phyloP scores from a whole-genome alignment of 2,329 filamentous ascomycete genomes.

The Pseudogymnoascus pannorum region DNA sequence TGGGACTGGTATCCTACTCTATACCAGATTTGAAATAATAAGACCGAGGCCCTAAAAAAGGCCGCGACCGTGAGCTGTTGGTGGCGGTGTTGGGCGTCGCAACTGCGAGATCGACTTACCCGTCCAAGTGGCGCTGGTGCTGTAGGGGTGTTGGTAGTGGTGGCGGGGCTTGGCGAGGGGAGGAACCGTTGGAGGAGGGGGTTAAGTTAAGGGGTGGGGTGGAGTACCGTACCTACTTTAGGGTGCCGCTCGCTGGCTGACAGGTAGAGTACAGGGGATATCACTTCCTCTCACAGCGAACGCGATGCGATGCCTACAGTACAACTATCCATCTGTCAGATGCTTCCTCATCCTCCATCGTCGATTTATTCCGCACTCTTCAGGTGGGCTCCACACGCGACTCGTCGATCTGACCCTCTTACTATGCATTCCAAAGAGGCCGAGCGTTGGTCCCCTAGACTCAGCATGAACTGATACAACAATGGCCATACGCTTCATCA shows the following conservation, averaged over 20 bases:
- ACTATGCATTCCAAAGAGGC: neutral
- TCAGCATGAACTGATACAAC: neutral
- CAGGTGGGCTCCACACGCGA: neutral
- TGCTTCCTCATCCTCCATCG: neutral
- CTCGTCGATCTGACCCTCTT: neutral
- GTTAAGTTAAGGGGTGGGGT: neutral
- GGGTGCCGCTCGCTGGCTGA: neutral
- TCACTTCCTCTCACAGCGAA: neutral
- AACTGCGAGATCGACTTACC: slow-evolving; percentile 5
- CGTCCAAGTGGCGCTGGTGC: neutral
- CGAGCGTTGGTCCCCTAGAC: neutral
- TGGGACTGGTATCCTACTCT: neutral
- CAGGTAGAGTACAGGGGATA: neutral
- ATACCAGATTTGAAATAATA: slow-evolving; percentile 1
- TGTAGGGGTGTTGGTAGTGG: neutral
- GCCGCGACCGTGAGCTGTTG: neutral
- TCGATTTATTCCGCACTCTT: neutral
- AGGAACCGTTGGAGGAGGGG: neutral
- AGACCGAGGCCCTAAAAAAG: neutral
- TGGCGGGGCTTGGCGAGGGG: neutral
- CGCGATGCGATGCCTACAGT: neutral
- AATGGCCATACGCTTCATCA: neutral
- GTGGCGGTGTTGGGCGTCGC: neutral
- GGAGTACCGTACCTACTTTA: neutral
- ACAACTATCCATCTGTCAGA: neutral